Percentiles rank a stretch among this genome's conserved stretches.
These are phyloP conservation scores for Metrosideros polymorpha DNA, from an alignment of 441 rosid genomes.

Conservation along the genomic window DNA sequence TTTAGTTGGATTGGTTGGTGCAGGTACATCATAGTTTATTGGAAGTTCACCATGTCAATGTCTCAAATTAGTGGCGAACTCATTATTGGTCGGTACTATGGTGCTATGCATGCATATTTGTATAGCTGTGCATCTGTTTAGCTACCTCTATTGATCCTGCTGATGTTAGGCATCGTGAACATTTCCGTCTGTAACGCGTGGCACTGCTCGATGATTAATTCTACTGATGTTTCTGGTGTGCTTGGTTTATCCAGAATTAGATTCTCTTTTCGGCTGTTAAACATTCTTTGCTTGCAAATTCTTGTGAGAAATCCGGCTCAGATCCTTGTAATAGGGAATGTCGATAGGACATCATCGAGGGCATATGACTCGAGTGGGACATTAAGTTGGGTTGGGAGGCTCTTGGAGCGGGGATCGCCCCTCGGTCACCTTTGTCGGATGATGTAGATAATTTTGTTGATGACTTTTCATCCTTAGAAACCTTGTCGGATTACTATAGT, in stretches of 20 bases:
- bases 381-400: not conserved
- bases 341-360: not conserved
- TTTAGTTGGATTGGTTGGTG: not conserved
- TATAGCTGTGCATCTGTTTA: not conserved
- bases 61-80: not conserved
- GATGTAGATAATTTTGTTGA: too few species aligned
- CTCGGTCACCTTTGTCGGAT: not conserved
- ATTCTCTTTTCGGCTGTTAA: not conserved
- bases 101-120: not conserved
- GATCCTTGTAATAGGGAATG: not conserved
- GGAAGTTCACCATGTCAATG: not conserved
- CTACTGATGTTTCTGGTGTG: not conserved
- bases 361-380: not conserved
- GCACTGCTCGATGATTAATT: not conserved
- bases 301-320: not conserved
- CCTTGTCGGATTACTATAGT: too few species aligned
- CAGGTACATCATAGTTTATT: not conserved
- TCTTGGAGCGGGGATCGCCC: not conserved
- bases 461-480: too few species aligned
- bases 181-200: not conserved
- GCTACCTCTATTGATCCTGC: not conserved
- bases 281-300: not conserved
- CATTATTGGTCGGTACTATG: not conserved
- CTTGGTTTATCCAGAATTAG: not conserved
- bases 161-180: not conserved